phyloP scores from a whole-genome alignment of 352 stramenopile species.

The Plasmopara viticola region DNA sequence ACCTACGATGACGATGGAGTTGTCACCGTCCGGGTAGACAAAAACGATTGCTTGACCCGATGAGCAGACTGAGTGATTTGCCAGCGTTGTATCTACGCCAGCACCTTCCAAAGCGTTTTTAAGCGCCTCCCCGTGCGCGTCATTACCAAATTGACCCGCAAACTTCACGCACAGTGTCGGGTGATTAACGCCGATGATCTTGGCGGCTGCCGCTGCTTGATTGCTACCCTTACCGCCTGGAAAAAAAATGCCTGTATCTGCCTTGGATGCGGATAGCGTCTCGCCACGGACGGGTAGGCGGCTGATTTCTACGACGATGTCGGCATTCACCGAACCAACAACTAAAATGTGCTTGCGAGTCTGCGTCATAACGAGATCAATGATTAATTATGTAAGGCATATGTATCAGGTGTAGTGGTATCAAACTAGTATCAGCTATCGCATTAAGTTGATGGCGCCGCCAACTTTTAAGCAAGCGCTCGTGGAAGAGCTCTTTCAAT shows the following conservation, averaged over 20 bases:
- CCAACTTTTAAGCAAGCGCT: slow-evolving; percentile 49
- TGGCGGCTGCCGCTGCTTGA: slow-evolving; percentile 56
- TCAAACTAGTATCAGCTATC: too few species aligned
- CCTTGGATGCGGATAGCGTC: slow-evolving; percentile 46
- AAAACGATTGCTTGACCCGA: slow-evolving; percentile 83
- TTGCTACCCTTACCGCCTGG: slow-evolving; percentile 77
- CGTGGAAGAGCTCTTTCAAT: slow-evolving; percentile 70
- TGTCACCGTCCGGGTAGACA: slow-evolving; percentile 73
- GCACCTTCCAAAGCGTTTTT: slow-evolving; percentile 26
- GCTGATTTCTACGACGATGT: slow-evolving; percentile 71
- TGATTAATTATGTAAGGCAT: too few species aligned
- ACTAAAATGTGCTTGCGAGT: slow-evolving; percentile 44
- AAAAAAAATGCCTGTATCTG: slow-evolving; percentile 58
- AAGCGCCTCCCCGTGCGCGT: slow-evolving; percentile 50
- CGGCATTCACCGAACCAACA: slow-evolving; percentile 79
- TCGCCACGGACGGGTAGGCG: slow-evolving; percentile 62
- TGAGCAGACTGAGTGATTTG: slow-evolving; percentile 33
- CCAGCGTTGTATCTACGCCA: slow-evolving; percentile 35
- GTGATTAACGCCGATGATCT: slow-evolving; percentile 28
- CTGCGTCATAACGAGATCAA: slow-evolving; percentile 11
- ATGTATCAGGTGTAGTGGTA: too few species aligned
- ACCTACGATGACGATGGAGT: slow-evolving; percentile 81
- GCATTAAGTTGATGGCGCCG: slow-evolving; percentile 21
- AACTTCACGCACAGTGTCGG: slow-evolving; percentile 36
- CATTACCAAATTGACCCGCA: slow-evolving; percentile 66